These are phyloP conservation scores for Coemansia sp. DNA, from an alignment of 192 early-diverging fungal species.

Conservation along the genomic window DNA sequence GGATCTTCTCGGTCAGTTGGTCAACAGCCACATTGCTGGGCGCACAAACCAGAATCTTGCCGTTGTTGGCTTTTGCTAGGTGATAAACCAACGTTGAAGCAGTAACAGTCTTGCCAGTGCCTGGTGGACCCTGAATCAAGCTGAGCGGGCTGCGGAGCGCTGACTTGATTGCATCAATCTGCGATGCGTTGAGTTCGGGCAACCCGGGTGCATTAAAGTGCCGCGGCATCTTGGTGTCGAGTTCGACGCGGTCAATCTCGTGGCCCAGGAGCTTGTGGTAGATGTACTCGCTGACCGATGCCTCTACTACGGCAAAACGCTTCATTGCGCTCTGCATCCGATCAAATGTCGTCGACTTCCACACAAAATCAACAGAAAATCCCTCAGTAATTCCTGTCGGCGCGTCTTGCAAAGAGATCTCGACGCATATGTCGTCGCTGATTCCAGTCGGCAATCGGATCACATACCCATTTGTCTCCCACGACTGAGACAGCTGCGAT, in stretches of 20 bases:
- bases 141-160: slow-evolving; percentile 90
- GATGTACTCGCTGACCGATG: slow-evolving; percentile 90
- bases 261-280: slow-evolving; percentile 95
- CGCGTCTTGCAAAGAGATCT: slow-evolving; percentile 69
- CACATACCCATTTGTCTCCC: slow-evolving; percentile 89
- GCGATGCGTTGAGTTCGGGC: slow-evolving; percentile 96
- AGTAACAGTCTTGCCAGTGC: slow-evolving; percentile 99
- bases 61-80: slow-evolving; percentile 81
- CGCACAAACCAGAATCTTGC: slow-evolving; percentile 95
- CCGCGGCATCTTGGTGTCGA: slow-evolving; percentile 79
- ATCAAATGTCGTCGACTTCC: slow-evolving; percentile 97
- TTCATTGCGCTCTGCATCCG: slow-evolving; percentile 96
- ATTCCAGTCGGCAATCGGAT: slow-evolving; percentile 93
- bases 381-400: slow-evolving; percentile 68
- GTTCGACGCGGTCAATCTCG: slow-evolving; percentile 69
- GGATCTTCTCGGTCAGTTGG: slow-evolving; percentile 96
- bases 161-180: slow-evolving; percentile 91
- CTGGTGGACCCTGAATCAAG: slow-evolving; percentile 94
- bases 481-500: slow-evolving; percentile 70
- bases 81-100: slow-evolving; percentile 98
- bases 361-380: slow-evolving; percentile 96
- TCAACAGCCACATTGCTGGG: slow-evolving; percentile 99
- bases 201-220: slow-evolving; percentile 89
- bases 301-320: slow-evolving; percentile 94
- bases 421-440: slow-evolving; percentile 94